Percentiles rank a stretch among this genome's conserved stretches.
Evolutionary conservation across 2,329 filamentous ascomycete genomes (phyloP).

Genomic region (Sporothrix protearum): DNA sequence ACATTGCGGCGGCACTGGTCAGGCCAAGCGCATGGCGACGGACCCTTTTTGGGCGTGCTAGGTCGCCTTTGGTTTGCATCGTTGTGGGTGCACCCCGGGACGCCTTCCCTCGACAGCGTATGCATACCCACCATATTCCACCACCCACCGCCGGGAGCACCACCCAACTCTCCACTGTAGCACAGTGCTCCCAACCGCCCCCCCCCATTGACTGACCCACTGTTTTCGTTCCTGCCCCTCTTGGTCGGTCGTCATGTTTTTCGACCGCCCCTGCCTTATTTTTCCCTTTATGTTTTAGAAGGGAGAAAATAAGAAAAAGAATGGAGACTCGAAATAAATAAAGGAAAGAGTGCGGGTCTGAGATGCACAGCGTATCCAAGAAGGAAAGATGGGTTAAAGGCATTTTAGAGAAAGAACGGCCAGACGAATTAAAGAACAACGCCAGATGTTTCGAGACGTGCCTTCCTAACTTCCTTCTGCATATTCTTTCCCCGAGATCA

Average conservation of each 20-base stretch:
- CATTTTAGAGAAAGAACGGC: slow-evolving; percentile 14
- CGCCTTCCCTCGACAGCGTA: slow-evolving; percentile 18
- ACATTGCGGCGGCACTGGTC: neutral
- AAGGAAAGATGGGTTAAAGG: slow-evolving; percentile 1
- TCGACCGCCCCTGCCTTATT: slow-evolving; percentile 20
- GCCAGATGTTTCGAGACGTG: slow-evolving; percentile 3
- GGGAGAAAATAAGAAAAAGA: slow-evolving; percentile 15
- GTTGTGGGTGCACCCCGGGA: slow-evolving; percentile 21
- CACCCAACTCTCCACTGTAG: neutral
- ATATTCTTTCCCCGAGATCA: neutral
- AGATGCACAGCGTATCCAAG: neutral
- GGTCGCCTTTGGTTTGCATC: slow-evolving; percentile 9
- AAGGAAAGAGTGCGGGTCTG: slow-evolving; percentile 9
- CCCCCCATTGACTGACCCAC: neutral
- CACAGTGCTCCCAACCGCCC: neutral
- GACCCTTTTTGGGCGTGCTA: neutral
- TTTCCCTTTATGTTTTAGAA: neutral
- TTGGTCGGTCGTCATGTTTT: slow-evolving; percentile 25
- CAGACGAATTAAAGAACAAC: slow-evolving; percentile 12
- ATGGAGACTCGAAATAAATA: slow-evolving; percentile 8
- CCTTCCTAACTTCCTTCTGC: slow-evolving; percentile 12
- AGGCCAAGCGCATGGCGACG: slow-evolving; percentile 8
- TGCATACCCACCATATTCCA: neutral
- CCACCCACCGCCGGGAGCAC: neutral
- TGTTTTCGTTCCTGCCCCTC: slow-evolving; percentile 11